Percentiles rank a stretch among this genome's conserved stretches.
phyloP scores from a whole-genome alignment of 2,329 filamentous ascomycete species.

The Cladophialophora psammophila region DNA sequence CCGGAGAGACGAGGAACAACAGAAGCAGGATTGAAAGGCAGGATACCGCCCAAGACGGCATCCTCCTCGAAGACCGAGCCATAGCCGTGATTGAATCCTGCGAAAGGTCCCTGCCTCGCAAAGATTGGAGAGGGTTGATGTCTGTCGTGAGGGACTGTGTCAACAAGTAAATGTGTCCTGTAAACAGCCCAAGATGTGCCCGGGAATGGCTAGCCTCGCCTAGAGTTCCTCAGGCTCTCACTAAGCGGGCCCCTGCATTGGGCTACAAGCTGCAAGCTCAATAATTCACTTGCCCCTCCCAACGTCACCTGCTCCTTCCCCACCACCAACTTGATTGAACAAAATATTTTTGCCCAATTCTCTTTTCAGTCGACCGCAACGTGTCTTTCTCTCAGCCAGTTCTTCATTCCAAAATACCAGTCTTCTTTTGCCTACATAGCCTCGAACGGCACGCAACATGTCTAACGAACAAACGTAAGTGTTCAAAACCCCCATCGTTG shows the following conservation, averaged over 20 bases:
- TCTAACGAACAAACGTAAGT: conserved; percentile 88
- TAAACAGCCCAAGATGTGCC: conserved; percentile 14
- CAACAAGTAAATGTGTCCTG: conserved; percentile 27
- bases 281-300: conserved; percentile 6
- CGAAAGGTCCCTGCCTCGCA: neutral
- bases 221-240: conserved; percentile 15
- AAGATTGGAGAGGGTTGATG: neutral
- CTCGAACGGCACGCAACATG: conserved; percentile 59
- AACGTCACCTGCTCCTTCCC: conserved; percentile 13
- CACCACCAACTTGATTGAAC: conserved; percentile 19
- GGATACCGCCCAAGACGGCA: conserved; percentile 56
- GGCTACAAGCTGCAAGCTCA: conserved; percentile 8
- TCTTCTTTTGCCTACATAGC: conserved; percentile 40
- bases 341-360: conserved; percentile 34
- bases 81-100: conserved; percentile 18
- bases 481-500: neutral
- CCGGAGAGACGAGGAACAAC: conserved; percentile 67
- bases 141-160: conserved; percentile 1
- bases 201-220: conserved; percentile 17
- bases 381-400: conserved; percentile 28
- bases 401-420: conserved; percentile 26
- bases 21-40: conserved; percentile 64
- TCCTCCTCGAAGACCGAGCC: conserved; percentile 38
- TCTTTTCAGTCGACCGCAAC: conserved; percentile 40
- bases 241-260: conserved; percentile 26